Base-by-base conservation (phyloP, 2,329 filamentous ascomycete species). In the Exophiala oligosperma region DNA sequence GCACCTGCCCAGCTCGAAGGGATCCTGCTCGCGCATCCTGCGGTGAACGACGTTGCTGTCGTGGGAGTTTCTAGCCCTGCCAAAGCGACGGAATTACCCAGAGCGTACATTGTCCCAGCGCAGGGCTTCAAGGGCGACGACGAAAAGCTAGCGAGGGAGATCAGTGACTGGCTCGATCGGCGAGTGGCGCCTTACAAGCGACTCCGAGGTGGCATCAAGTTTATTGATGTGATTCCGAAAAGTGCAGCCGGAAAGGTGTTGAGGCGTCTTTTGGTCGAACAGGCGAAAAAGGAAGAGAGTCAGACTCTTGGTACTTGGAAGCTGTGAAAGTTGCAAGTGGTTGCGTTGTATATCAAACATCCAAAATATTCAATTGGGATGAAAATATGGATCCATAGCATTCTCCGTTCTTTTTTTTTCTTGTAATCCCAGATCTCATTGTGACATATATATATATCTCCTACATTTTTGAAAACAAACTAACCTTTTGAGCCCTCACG, bases 1-100 rank as follows among this genome's bases (percentile, higher is more conserved):
- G 78, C 87, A 0, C 87, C 87, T 0, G 86, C 86, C 1, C 86
- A 89, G 70, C 76, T 89, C 4, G 86, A 84, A 62, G 82, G 81
- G 3, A 65, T 82, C 21, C 70, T 84, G 17, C 70, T 79, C 1
- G 73, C 76, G 7, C 79, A 82, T 58, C 73, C 75, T 12, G 74
- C 77, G 24, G 73, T 84, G 40, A 75, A 79, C 14, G 86, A 89
- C 65, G 84, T 81, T 2, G 86, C 84, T 28, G 85, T 89, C 0
- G 79, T 87, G 40, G 84, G 85, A 0, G 72, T 88, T 4, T 80
- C 84, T 23, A 55, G 43, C 38, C 17, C 28, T 3, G 49, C 54
- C 14, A 26, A 29, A 17, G 48, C 50, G 14, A 89, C 85, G 1
- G 88, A 91, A 69, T 81, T 90, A 1, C 88, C 88, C 0, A 76